Conservation (phyloP, 2,329 filamentous ascomycete genomes). For the Mariannaea elegans region DNA sequence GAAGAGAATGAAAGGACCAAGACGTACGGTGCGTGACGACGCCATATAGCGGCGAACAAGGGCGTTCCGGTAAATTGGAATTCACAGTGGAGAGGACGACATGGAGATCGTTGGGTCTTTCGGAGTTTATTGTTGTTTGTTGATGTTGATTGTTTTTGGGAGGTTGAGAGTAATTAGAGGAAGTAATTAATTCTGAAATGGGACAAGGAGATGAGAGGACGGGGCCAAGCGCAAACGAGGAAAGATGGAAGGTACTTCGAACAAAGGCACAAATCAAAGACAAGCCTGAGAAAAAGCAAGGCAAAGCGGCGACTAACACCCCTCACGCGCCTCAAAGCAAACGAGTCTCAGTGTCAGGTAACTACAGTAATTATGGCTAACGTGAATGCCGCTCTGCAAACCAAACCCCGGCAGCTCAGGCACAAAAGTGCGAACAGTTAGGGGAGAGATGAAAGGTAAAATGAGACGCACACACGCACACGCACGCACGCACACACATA, state of each 20-base stretch:
- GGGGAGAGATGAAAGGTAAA: neutral
- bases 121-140: constrained; percentile 9
- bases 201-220: neutral
- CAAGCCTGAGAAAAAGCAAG: neutral
- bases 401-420: neutral
- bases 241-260: neutral
- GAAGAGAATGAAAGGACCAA: constrained; percentile 11
- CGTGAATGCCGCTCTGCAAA: neutral
- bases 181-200: neutral
- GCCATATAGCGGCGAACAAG: constrained; percentile 19
- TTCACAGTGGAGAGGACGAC: constrained; percentile 1
- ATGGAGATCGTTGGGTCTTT: constrained; percentile 3
- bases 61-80: neutral
- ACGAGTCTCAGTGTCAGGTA: neutral
- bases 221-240: neutral
- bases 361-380: neutral
- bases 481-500: neutral
- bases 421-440: neutral
- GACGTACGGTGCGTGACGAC: constrained; percentile 23
- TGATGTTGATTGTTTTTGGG: neutral
- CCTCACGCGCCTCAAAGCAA: neutral
- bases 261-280: neutral
- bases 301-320: neutral
- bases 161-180: neutral
- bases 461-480: neutral